Percentiles rank a stretch among this genome's conserved stretches.
These are phyloP conservation scores for Malus hybrid DNA, from an alignment of 331 rosid genomes.

Conservation along the genomic window DNA sequence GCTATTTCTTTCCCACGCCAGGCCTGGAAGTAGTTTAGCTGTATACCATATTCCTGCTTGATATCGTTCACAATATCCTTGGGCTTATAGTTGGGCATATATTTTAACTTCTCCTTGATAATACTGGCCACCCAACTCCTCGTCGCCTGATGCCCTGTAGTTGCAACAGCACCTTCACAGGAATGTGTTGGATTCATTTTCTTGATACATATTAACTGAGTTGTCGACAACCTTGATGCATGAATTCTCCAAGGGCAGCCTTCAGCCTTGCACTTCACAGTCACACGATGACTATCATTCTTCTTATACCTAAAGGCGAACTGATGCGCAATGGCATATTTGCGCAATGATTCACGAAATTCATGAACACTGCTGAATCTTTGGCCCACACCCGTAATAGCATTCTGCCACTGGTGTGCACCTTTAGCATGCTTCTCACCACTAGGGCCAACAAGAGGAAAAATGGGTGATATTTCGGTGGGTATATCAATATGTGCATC, in stretches of 20 bases:
- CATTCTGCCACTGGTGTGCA: constrained; percentile 87
- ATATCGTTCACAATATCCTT: constrained; percentile 93
- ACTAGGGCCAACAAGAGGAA: constrained; percentile 25
- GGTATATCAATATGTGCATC: constrained; percentile 39
- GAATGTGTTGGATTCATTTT: constrained; percentile 80
- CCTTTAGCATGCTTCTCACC: constrained; percentile 69
- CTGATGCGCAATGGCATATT: constrained; percentile 92
- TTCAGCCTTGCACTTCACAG: constrained; percentile 95
- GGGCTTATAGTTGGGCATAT: constrained; percentile 81
- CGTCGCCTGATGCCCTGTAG: constrained; percentile 98
- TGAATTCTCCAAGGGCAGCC: constrained; percentile 99
- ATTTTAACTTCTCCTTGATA: constrained; percentile 83
- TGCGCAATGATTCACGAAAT: constrained; percentile 83
- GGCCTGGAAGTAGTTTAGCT: constrained; percentile 92
- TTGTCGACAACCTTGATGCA: constrained; percentile 89
- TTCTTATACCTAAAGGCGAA: constrained; percentile 92
- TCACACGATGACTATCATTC: constrained; percentile 96
- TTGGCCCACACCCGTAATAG: constrained; percentile 88
- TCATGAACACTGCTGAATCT: constrained; percentile 82
- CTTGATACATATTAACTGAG: constrained; percentile 86
- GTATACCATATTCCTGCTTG: constrained; percentile 90
- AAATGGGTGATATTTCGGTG: constrained; percentile 31
- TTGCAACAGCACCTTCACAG: constrained; percentile 78
- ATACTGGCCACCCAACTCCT: constrained; percentile 99
- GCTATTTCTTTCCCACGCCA: constrained; percentile 99